Base-by-base conservation (phyloP, 2,329 filamentous ascomycete species). In the Epichloe amarillans region DNA sequence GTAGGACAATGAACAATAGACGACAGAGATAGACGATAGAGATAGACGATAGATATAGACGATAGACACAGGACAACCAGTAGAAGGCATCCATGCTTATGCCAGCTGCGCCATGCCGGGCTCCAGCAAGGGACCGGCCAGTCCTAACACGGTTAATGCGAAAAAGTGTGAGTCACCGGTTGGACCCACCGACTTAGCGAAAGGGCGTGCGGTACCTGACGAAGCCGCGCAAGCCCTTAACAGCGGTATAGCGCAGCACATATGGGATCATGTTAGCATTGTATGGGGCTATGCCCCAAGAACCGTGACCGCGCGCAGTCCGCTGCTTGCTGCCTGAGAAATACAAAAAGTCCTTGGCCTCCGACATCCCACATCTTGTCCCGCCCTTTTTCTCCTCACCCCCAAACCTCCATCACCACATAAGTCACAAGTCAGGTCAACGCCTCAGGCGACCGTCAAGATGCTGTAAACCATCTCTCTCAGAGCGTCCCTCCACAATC, bases 401-500 rank as follows among this genome's bases (percentile, higher is more conserved):
- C 66, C 62, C 65, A 60, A 62, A 61, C 52, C 55, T 52, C 61
- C 53, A 56, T 60, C 52, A 68, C 56, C 66, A 59, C 60, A 63
- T 59, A 68, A 51, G 2, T 19, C 23, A 62, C 47, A 62, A 56
- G 58, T 53, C 48, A 50, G 41, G 48, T 56, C 49, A 54, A 63
- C 57, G 64, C 67, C 63, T 57, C 60, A 65, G 65, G 69, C 67
- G 67, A 62, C 63, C 58, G 60, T 60, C 72, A 82, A 70, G 66
- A 82, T 82, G 79, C 74, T 75, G 69, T 82, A 79, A 78, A 73
- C 61, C 61, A 65, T 61, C 63, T 64, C 68, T 66, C 61, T 61
- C 64, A 61, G 62, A 63, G 62, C 59, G 62, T 61, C 61, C 54
- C 61, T 60, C 61, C 63, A 58, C 59, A 63, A 61, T 59, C 67